phyloP scores from a whole-genome alignment of 1,284 basidiomycete genomes.

The Cutaneotrichosporon sp. region DNA sequence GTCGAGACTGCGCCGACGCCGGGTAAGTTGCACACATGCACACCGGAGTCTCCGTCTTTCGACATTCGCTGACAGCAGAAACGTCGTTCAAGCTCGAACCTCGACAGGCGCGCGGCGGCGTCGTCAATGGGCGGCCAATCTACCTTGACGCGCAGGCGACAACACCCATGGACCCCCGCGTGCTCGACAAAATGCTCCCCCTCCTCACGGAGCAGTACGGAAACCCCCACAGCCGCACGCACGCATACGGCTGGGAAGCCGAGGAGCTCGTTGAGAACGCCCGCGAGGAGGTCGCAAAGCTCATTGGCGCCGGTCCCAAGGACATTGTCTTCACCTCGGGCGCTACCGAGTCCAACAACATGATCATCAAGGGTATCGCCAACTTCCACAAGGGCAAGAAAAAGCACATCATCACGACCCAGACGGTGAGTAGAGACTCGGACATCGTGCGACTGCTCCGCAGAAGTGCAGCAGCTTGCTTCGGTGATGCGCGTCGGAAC shows the following conservation, averaged over 20 bases:
- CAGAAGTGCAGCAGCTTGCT: not conserved
- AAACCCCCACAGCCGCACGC: constrained; percentile 96
- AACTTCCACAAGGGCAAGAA: constrained; percentile 89
- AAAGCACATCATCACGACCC: constrained; percentile 82
- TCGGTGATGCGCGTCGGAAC: not conserved
- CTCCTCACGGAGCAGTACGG: constrained; percentile 95
- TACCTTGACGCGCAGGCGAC: constrained; percentile 97
- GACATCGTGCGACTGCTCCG: too few species aligned
- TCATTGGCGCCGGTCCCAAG: constrained; percentile 91
- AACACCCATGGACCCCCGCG: constrained; percentile 94
- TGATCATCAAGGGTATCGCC: constrained; percentile 95
- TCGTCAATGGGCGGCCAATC: constrained; percentile 68
- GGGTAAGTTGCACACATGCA: too few species aligned
- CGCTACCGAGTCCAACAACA: constrained; percentile 97
- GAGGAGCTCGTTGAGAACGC: constrained; percentile 90
- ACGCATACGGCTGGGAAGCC: constrained; percentile 99
- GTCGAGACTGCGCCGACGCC: not conserved
- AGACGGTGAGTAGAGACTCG: constrained; percentile 59
- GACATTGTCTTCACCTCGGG: constrained; percentile 98
- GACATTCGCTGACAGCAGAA: constrained; percentile 54
- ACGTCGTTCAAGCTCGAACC: constrained; percentile 65
- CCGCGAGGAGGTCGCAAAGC: constrained; percentile 80
- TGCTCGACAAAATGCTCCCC: constrained; percentile 95
- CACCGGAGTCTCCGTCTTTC: not conserved
- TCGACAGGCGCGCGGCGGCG: constrained; percentile 56